Evolutionary conservation across 2,329 filamentous ascomycete genomes (phyloP), one percentile per base, ranked within the genome.

Genomic region (Coleophoma cylindrospora): DNA sequence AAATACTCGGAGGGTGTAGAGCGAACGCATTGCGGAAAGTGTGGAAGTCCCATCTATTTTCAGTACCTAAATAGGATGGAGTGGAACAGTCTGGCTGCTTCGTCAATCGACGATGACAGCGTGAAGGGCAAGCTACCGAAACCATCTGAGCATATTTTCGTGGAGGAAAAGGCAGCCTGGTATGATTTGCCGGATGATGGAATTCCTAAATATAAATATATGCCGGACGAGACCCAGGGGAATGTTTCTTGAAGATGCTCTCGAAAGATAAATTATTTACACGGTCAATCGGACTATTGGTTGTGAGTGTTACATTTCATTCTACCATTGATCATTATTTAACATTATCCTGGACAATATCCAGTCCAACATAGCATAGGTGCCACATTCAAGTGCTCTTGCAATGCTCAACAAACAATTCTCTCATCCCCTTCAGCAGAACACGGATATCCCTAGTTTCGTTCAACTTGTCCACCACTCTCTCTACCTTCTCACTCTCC

Each of bases 361-460:
- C 12, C 6, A 43, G 14, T 8, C 19, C 22, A 11, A 27, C 41
- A 22, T 27, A 13, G 14, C 22, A 10, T 32, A 21, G 10, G 15
- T 27, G 12, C 21, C 4, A 27, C 11, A 12, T 32, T 44, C 41
- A 44, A 44, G 41, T 44, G 21, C 21, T 33, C 21, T 44, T 44
- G n/a, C 41, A 44, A 27, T 44, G 27, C 65, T 86, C 83, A 0
- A 83, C 81, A 70, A 94, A 92, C 50, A 92, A 64, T 67, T 87
- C 84, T 58, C 89, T 76, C 87, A 95, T 94, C 3, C 85, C 86
- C 72, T 92, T 94, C 51, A 94, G 70, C 64, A 94, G 76, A 38
- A 77, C 73, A 4, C 79, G 80, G 62, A 95, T 65, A 65, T 91
- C 87, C 59, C 87, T 77, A 45, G 77, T 81, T 74, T 96, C 91